A percentile compares a stretch with the other conserved stretches of the same genome.
Evolutionary conservation across 257 asterid species (phyloP).

Genomic region (Lithospermum erythrorhizon): DNA sequence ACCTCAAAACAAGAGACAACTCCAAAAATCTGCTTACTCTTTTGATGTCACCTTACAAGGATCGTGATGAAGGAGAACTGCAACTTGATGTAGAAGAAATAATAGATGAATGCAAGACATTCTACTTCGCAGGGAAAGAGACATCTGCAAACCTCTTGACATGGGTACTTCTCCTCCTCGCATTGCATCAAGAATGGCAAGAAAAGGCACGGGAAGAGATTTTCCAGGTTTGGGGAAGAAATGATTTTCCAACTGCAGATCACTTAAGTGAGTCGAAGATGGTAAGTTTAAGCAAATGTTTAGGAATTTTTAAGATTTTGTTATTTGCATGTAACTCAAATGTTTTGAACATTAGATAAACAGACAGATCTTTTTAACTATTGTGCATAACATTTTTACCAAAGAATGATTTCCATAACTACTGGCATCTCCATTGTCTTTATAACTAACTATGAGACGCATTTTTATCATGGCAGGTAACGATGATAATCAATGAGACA

Average conservation of each 20-base stretch:
- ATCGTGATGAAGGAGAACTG: slow-evolving; percentile 12
- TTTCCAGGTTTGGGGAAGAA: slow-evolving; percentile 8
- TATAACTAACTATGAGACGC: background rate
- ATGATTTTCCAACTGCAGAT: slow-evolving; percentile 18
- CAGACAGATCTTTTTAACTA: too few relatives aligned
- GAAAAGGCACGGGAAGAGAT: slow-evolving; percentile 27
- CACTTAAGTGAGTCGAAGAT: slow-evolving; percentile 13
- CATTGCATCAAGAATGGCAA: slow-evolving; percentile 34
- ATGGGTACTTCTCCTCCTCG: slow-evolving; percentile 26
- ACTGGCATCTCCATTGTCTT: background rate
- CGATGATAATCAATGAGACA: slow-evolving; percentile 22
- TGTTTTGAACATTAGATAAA: too few relatives aligned
- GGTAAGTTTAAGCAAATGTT: slow-evolving; percentile 15
- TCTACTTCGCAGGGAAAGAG: slow-evolving; percentile 32
- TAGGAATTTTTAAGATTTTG: background rate
- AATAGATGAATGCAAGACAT: slow-evolving; percentile 29
- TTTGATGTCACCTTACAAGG: slow-evolving; percentile 16
- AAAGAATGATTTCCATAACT: background rate
- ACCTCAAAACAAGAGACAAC: slow-evolving; percentile 18
- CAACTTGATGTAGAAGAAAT: slow-evolving; percentile 19
- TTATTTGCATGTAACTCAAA: too few relatives aligned
- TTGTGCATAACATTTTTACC: too few relatives aligned
- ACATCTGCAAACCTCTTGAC: slow-evolving; percentile 23
- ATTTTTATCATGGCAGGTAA: slow-evolving; percentile 13
- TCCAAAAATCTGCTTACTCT: slow-evolving; percentile 19